Base-by-base conservation (phyloP, 2,329 filamentous ascomycete species). In the Annulohypoxylon truncatum region DNA sequence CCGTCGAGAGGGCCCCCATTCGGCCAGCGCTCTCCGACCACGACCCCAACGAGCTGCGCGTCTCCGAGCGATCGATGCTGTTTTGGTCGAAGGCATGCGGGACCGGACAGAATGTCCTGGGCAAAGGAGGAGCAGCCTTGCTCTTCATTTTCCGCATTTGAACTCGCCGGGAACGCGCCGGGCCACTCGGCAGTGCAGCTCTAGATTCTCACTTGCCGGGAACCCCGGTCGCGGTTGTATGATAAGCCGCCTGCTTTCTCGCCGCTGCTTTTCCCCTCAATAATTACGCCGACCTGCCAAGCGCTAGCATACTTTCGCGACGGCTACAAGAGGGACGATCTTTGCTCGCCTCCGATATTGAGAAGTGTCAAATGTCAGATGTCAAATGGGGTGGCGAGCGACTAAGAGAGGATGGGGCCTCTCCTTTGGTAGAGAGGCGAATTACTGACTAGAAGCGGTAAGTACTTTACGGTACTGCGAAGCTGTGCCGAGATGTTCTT, bases 21-120 rank as follows among this genome's bases (percentile, higher is more conserved):
- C 59, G 64, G 64, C 38, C 38, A 60, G 53, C 61, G 47, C 28
- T 56, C 54, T 64, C 59, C 38, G 64, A 58, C 42, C 44, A 55
- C 52, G 53, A 40, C 40, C 55, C 46, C 40, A 51, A 61, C 55
- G 50, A 48, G 56, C 53, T 31, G 53, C 51, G 33, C 54, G 57
- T 67, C 60, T 61, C 64, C 62, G 64, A 64, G 61, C 63, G 69
- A 71, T 70, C 69, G 67, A 68, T 70, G 65, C 54, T 52, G 67
- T 66, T 71, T 70, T 46, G 58, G 69, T 48, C 50, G 54, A 33
- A 59, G 46, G 48, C 53, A 64, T 63, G 65, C 62, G 58, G 67
- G 58, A 63, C 62, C 67, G 50, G 31, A 54, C 53, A 31, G 56
- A 60, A 62, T 61, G 67, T 62, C 66, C 57, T 62, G 22, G 50